Percentiles rank a stretch among this genome's conserved stretches.
These are phyloP conservation scores for Trypethelium eluteriae DNA, from an alignment of 495 filamentous ascomycete species.

Conservation along the genomic window DNA sequence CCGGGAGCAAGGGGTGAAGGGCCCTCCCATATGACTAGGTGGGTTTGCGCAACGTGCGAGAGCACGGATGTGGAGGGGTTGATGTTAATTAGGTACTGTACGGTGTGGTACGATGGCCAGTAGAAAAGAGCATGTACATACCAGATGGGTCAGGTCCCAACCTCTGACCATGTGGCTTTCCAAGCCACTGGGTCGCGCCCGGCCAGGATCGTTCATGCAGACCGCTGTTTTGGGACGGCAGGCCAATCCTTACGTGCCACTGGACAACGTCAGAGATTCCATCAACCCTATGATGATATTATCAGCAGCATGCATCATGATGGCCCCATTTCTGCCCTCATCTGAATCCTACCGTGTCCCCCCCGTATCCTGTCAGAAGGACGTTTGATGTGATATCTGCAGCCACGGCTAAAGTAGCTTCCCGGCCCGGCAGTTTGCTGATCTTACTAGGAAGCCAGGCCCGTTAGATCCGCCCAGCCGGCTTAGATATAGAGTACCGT, in stretches of 20 bases:
- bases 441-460: background rate
- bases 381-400: background rate
- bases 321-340: background rate
- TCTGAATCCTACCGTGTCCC: no score
- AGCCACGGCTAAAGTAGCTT: no score
- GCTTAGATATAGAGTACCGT: no score
- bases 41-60: background rate
- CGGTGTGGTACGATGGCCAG: no score
- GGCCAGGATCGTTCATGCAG: background rate
- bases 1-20: no score
- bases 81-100: background rate
- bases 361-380: background rate
- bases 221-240: constrained; percentile 3
- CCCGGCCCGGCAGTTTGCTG: background rate
- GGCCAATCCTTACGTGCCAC: background rate
- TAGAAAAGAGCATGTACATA: no score
- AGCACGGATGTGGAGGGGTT: background rate
- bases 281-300: no score
- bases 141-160: background rate
- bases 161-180: constrained; percentile 1
- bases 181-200: background rate
- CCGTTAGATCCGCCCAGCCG: no score
- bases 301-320: no score
- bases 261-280: background rate
- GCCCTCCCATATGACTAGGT: background rate